These are phyloP conservation scores for Claviceps sp. DNA, from an alignment of 2,329 filamentous ascomycete genomes.

Conservation along the genomic window DNA sequence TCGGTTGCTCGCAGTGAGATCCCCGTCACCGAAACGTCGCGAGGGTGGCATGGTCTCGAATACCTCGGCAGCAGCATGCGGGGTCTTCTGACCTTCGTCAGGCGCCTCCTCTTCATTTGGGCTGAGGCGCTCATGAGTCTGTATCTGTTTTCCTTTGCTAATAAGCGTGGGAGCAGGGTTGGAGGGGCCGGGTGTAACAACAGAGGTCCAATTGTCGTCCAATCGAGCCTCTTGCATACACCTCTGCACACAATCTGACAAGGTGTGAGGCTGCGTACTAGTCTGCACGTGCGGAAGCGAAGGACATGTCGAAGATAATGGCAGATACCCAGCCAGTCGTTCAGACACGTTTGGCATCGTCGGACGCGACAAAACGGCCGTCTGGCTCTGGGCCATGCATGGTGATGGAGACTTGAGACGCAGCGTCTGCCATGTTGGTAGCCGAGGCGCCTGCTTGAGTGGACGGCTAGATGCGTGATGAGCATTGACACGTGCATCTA, in stretches of 20 bases:
- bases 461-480: background rate
- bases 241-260: constrained; percentile 3
- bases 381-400: constrained; percentile 4
- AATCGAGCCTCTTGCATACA: background rate
- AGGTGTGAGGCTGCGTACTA: background rate
- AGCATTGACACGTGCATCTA: background rate
- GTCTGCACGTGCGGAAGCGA: background rate
- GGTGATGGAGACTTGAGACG: constrained; percentile 2
- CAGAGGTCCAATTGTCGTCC: background rate
- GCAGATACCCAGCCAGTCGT: constrained; percentile 4
- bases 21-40: background rate
- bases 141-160: background rate
- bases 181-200: background rate
- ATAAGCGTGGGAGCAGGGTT: background rate
- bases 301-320: constrained; percentile 5
- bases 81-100: background rate
- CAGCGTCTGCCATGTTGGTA: background rate
- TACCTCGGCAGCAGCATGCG: background rate
- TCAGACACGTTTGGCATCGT: constrained; percentile 1
- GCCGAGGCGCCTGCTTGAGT: background rate
- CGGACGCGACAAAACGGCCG: constrained; percentile 4
- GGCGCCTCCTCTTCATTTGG: background rate
- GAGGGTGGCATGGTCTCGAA: background rate
- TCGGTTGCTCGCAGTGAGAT: background rate
- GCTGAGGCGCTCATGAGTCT: background rate